phyloP scores from a whole-genome alignment of 2,329 filamentous ascomycete genomes.

The Fusarium sp. region DNA sequence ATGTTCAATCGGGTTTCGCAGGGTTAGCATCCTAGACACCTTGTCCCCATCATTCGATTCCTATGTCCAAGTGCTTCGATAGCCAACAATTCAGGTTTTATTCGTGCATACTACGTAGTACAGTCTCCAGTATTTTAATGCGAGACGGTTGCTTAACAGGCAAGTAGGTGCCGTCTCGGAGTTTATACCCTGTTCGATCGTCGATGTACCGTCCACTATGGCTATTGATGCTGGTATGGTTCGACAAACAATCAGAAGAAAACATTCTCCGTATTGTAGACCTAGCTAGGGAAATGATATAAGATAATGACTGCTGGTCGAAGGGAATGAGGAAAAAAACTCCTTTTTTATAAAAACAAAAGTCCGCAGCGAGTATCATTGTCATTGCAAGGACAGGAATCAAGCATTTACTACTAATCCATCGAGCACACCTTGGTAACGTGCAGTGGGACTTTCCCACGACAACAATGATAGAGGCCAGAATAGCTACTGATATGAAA shows the following conservation, averaged over 20 bases:
- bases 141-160: neutral
- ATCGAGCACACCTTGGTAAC: too few species aligned
- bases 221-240: neutral
- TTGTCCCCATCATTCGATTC: constrained; percentile 26
- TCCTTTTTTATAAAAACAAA: neutral
- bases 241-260: neutral
- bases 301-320: neutral
- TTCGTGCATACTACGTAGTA: neutral
- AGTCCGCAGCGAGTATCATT: neutral
- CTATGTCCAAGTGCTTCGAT: constrained; percentile 28
- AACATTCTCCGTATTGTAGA: neutral
- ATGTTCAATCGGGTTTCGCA: constrained; percentile 13
- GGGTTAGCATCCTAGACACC: neutral
- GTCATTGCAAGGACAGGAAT: neutral
- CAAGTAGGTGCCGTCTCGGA: neutral
- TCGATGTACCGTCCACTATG: neutral
- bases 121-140: neutral
- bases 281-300: neutral
- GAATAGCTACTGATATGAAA: neutral
- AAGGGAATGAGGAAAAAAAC: neutral
- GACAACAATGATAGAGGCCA: neutral
- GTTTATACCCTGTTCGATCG: constrained; percentile 2
- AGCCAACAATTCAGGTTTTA: neutral
- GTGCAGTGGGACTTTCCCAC: neutral
- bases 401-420: neutral